A percentile compares a stretch with the other conserved stretches of the same genome.
Evolutionary conservation across 805 yeast species (phyloP).

Genomic region (Starmerella potacharoeniae): DNA sequence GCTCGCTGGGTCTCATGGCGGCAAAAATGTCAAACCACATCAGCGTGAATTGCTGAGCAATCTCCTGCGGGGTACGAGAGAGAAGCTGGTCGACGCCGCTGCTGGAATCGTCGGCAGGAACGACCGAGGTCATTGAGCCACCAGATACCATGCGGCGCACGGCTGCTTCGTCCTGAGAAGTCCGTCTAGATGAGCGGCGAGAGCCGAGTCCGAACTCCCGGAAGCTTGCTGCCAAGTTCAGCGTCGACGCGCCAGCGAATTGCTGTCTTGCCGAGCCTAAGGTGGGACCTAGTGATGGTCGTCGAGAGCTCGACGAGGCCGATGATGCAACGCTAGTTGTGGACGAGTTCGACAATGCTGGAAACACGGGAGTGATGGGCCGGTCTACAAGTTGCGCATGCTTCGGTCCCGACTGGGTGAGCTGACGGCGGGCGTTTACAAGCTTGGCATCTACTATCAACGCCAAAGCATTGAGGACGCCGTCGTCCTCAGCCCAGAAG

Average conservation of each 20-base stretch:
- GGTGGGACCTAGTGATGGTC: background rate
- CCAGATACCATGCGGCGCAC: background rate
- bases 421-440: conserved; percentile 2
- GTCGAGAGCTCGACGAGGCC: background rate
- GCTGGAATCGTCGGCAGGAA: background rate
- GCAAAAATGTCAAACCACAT: conserved; percentile 27
- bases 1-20: conserved; percentile 25
- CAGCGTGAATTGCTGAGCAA: conserved; percentile 29
- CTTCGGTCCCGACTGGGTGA: background rate
- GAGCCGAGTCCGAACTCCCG: conserved; percentile 13
- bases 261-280: background rate
- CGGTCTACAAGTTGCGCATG: background rate
- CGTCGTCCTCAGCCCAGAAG: conserved; percentile 68
- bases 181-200: conserved; percentile 11
- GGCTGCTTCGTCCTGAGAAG: background rate
- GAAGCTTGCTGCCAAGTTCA: conserved; percentile 13
- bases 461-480: conserved; percentile 32
- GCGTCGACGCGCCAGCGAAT: conserved; percentile 2
- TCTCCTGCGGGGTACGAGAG: conserved; percentile 15
- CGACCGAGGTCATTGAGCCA: background rate
- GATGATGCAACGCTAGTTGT: background rate
- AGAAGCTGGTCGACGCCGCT: conserved; percentile 7
- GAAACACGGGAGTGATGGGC: background rate
- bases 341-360: background rate
- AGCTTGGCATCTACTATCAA: conserved; percentile 2